These are phyloP conservation scores for Boletus patriciae DNA, from an alignment of 768 basidiomycete genomes.

Conservation along the genomic window DNA sequence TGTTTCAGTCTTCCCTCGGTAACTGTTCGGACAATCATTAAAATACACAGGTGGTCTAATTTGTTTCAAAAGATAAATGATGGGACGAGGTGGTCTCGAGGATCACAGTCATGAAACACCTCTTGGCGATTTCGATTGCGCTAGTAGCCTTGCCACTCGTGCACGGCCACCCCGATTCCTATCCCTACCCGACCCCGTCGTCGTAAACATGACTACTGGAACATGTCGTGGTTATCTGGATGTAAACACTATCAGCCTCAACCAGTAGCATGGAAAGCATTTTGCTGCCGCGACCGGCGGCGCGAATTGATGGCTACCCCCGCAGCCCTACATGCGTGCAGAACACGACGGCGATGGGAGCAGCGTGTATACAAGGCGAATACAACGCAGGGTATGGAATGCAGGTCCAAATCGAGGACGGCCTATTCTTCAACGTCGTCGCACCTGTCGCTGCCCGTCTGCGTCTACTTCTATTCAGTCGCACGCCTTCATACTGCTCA, in stretches of 20 bases:
- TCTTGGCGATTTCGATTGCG: too few species aligned
- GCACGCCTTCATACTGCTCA: neutral
- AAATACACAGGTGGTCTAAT: neutral
- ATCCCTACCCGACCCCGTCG: neutral
- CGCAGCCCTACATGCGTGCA: constrained; percentile 16
- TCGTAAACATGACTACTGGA: neutral
- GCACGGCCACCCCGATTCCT: neutral
- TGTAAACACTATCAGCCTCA: neutral
- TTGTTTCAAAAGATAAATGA: neutral
- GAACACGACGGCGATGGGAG: constrained; percentile 2
- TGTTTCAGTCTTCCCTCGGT: neutral
- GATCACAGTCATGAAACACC: neutral
- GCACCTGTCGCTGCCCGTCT: neutral
- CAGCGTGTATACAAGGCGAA: constrained; percentile 6
- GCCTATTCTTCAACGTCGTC: neutral
- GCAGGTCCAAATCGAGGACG: neutral
- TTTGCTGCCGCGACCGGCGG: neutral
- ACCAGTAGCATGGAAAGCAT: neutral
- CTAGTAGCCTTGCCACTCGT: too few species aligned
- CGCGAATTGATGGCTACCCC: constrained; percentile 5
- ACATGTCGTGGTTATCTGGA: constrained; percentile 3
- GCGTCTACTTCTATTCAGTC: neutral
- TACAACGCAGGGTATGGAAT: constrained; percentile 3
- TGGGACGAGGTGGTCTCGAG: neutral
- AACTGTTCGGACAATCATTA: neutral